Evolutionary conservation across 202 grass and related monocot species (phyloP).

Genomic region (Brachypodium distachyon): DNA sequence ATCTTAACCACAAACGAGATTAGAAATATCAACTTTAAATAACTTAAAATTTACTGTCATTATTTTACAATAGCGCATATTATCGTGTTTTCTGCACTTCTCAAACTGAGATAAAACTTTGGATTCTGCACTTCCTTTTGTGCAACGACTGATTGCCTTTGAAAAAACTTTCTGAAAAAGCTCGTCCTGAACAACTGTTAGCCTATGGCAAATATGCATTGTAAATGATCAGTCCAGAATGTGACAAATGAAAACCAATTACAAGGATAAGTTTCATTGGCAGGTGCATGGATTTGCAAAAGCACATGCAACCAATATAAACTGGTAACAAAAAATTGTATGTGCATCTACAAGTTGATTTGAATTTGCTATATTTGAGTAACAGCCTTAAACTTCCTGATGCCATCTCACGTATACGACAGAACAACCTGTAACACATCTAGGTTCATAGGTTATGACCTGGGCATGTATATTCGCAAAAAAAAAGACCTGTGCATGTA

Average conservation of each 20-base stretch:
- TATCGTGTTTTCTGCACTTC: neutral
- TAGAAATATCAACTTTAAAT: neutral
- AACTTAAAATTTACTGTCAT: neutral
- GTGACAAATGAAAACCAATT: neutral
- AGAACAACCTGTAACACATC: slow-evolving; percentile 48
- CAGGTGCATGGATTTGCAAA: neutral
- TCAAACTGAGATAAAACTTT: slow-evolving; percentile 31
- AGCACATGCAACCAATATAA: neutral
- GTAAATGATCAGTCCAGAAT: slow-evolving; percentile 7
- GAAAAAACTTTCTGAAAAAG: slow-evolving; percentile 50
- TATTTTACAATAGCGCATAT: neutral
- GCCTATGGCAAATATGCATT: slow-evolving; percentile 32
- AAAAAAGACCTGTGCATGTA: no score
- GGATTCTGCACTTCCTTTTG: slow-evolving; percentile 63
- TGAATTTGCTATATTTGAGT: slow-evolving; percentile 67
- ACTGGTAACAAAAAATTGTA: slow-evolving; percentile 64
- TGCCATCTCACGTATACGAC: slow-evolving; percentile 51
- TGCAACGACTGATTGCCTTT: slow-evolving; percentile 58
- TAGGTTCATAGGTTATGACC: neutral
- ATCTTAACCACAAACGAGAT: slow-evolving; percentile 1
- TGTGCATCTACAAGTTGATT: slow-evolving; percentile 82
- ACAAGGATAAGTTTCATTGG: neutral
- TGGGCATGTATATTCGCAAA: neutral
- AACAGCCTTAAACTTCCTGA: slow-evolving; percentile 61
- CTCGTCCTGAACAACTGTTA: slow-evolving; percentile 44